Percentiles rank a stretch among this genome's conserved stretches.
Conservation (phyloP, 2,329 filamentous ascomycete genomes). For the Cercospora nicotianae region DNA sequence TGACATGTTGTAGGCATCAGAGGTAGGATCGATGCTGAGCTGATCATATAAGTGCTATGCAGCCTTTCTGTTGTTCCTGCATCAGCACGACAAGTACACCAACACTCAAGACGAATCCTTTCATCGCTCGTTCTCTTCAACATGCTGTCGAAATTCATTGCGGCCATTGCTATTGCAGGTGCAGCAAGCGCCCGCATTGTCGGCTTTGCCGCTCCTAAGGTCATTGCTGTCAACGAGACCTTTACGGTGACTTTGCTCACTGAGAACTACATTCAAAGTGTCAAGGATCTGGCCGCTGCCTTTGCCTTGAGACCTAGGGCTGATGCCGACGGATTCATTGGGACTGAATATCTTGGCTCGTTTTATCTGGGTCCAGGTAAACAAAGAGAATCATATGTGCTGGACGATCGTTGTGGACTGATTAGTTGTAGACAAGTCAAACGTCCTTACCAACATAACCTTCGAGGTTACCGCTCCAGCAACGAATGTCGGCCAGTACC, state of each 20-base stretch:
- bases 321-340: slow-evolving; percentile 12
- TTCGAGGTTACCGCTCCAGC: slow-evolving; percentile 20
- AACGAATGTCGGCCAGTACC: slow-evolving; percentile 9
- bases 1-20: background rate
- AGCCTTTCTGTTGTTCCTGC: background rate
- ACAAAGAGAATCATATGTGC: no score
- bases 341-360: slow-evolving; percentile 20
- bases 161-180: slow-evolving; percentile 13
- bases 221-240: slow-evolving; percentile 17
- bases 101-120: background rate
- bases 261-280: slow-evolving; percentile 24
- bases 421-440: slow-evolving; percentile 17
- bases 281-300: slow-evolving; percentile 21
- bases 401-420: background rate
- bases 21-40: background rate
- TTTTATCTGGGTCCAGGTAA: slow-evolving; percentile 22
- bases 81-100: slow-evolving; percentile 5
- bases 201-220: slow-evolving; percentile 17
- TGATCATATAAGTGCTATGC: background rate
- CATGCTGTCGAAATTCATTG: slow-evolving; percentile 7
- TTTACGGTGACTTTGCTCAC: slow-evolving; percentile 22
- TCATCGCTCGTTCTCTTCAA: background rate
- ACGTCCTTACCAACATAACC: slow-evolving; percentile 21
- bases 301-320: slow-evolving; percentile 17
- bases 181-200: slow-evolving; percentile 20